These are phyloP conservation scores for Suillus decipiens DNA, from an alignment of 768 basidiomycete genomes.

Conservation along the genomic window DNA sequence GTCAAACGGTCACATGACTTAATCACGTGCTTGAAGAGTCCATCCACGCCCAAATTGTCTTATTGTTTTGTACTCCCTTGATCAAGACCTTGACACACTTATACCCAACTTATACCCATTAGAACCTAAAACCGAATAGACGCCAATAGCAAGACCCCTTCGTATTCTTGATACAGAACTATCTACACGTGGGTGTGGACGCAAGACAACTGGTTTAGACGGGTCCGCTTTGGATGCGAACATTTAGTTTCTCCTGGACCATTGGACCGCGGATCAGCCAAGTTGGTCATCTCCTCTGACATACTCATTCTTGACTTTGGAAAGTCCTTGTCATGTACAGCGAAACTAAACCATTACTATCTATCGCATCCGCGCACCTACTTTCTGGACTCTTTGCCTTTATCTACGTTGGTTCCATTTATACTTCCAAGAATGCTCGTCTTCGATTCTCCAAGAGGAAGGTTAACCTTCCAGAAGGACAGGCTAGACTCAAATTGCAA, in stretches of 20 bases:
- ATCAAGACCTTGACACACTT: neutral
- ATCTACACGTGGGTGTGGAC: neutral
- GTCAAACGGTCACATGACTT: neutral
- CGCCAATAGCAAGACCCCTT: neutral
- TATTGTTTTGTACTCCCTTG: neutral
- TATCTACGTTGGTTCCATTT: constrained; percentile 83
- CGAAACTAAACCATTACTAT: constrained; percentile 25
- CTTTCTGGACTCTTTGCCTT: constrained; percentile 60
- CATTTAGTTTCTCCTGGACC: neutral
- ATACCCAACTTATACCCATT: constrained; percentile 2
- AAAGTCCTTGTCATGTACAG: constrained; percentile 3
- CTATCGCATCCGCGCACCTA: constrained; percentile 46
- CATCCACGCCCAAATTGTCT: neutral
- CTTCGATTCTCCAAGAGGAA: constrained; percentile 47
- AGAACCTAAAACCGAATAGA: neutral
- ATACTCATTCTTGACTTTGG: neutral
- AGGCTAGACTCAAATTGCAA: constrained; percentile 31
- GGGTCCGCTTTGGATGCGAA: neutral
- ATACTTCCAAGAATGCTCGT: constrained; percentile 67
- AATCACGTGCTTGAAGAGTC: neutral
- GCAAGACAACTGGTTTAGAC: neutral
- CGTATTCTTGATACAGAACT: neutral
- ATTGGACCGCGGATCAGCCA: neutral
- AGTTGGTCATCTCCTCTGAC: neutral
- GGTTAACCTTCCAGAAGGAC: constrained; percentile 26